Evolutionary conservation across 1,284 basidiomycete genomes (phyloP), one percentile per base, ranked within the genome.

Genomic region (Papiliotrema terrestris): DNA sequence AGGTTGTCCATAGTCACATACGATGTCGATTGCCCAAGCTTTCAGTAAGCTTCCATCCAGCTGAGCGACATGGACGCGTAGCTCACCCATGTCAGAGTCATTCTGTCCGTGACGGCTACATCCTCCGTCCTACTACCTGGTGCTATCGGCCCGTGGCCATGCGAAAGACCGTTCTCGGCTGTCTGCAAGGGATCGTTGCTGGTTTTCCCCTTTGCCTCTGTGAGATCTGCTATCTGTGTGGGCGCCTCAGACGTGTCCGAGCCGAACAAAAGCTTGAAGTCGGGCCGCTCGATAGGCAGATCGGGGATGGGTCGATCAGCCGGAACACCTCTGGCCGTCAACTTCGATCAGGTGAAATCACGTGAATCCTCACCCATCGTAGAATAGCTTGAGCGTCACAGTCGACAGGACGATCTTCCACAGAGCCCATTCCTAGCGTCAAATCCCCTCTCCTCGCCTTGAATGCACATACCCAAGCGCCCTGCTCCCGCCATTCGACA

Each of bases 401-500:
- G 68, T 72, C 17, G 71, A 73, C 11, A 71, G 42, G 29, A 74
- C 47, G 22, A 72, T 62, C 57, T 74, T 74, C 72, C 72, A 74
- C 50, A 69, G 59, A 11, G 72, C 72, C 72, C 72, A 74, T 65
- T 74, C 72, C 71, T 72, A 44, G 14, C 25, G 23, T 20, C 46
- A 9, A 39, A 9, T 43, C 49, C 38, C 36, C 22, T 23, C 15
- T 23, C 8, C 32, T 25, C 9, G 20, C 2, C 29, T 51, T 26
- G n/a, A 35, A 14, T 32, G 19, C 6, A 65, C 72, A 41, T 37
- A 74, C 72, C 74, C 74, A 76, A 17, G 73, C 72, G n/a, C 78
- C 79, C 60, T 80, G 79, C 58, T 80, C 80, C 54, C 79, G 67
- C 79, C 79, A 81, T 57, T 80, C 79, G 11, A 72, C 70, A 47